phyloP scores from a whole-genome alignment of 176 grass and related monocot species.

The Oryza brachyantha region DNA sequence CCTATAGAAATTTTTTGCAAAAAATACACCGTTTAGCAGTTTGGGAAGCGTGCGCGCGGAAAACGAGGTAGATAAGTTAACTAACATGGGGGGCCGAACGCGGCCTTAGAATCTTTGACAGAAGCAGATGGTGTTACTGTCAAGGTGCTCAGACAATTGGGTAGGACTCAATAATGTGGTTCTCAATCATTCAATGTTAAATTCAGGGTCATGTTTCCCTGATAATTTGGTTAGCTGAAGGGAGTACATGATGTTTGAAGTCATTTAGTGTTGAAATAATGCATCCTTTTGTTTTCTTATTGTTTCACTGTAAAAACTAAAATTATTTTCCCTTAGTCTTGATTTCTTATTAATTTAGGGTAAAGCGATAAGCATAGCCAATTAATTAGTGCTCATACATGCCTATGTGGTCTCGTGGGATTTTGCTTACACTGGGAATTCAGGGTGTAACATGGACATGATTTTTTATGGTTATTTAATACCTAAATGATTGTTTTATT shows the following conservation, averaged over 20 bases:
- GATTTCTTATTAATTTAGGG: conserved; percentile 3
- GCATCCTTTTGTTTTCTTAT: neutral
- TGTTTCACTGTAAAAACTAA: neutral
- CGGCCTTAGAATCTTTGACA: neutral
- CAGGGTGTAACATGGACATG: neutral
- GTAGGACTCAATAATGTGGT: neutral
- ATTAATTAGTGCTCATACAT: conserved; percentile 1
- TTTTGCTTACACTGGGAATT: neutral
- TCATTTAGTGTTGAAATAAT: conserved; percentile 2
- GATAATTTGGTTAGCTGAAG: neutral
- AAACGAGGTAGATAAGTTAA: too few relatives aligned
- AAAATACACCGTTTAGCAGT: too few relatives aligned
- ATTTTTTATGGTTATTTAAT: neutral
- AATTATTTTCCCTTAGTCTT: neutral
- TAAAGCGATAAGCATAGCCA: neutral
- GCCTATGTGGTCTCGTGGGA: neutral
- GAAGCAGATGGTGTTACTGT: neutral
- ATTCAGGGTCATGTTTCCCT: neutral
- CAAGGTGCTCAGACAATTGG: neutral
- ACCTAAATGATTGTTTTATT: conserved; percentile 2
- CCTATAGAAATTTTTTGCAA: too few relatives aligned
- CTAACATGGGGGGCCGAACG: too few relatives aligned
- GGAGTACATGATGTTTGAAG: neutral
- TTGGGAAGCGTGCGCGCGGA: too few relatives aligned
- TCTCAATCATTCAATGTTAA: neutral